phyloP scores from a whole-genome alignment of 2,329 filamentous ascomycete genomes.

The Scedosporium apiospermum region DNA sequence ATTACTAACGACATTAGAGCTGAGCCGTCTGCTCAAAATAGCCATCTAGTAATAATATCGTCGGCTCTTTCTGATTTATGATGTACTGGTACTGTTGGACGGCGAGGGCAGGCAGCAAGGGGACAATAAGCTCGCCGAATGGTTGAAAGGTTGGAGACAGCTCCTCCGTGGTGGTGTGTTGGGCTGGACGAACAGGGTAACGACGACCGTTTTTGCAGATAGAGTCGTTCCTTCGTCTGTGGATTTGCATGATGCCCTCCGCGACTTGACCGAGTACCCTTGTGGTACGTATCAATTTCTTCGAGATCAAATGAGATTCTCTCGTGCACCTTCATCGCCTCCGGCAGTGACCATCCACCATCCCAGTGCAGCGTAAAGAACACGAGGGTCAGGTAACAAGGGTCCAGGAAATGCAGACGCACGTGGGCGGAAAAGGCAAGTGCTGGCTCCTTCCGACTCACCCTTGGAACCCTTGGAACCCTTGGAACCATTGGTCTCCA shows the following conservation, averaged over 20 bases:
- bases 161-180: neutral
- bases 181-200: too few relatives aligned
- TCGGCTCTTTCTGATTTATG: neutral
- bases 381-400: neutral
- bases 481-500: neutral
- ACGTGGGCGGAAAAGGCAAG: slow-evolving; percentile 5
- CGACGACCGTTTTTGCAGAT: too few relatives aligned
- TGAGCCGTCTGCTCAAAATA: neutral
- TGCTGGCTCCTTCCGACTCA: neutral
- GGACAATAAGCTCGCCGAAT: neutral
- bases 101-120: neutral
- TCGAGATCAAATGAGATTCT: too few relatives aligned
- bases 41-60: neutral
- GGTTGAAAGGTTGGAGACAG: neutral
- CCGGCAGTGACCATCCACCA: too few relatives aligned
- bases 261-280: too few relatives aligned
- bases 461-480: neutral
- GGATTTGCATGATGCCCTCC: too few relatives aligned
- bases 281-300: too few relatives aligned
- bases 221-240: too few relatives aligned
- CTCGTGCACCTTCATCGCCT: too few relatives aligned
- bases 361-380: neutral
- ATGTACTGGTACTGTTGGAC: neutral
- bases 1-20: neutral
- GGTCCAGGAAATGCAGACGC: neutral